Evolutionary conservation across 2,329 filamentous ascomycete species (phyloP).

Genomic region (Trichoderma sp.): DNA sequence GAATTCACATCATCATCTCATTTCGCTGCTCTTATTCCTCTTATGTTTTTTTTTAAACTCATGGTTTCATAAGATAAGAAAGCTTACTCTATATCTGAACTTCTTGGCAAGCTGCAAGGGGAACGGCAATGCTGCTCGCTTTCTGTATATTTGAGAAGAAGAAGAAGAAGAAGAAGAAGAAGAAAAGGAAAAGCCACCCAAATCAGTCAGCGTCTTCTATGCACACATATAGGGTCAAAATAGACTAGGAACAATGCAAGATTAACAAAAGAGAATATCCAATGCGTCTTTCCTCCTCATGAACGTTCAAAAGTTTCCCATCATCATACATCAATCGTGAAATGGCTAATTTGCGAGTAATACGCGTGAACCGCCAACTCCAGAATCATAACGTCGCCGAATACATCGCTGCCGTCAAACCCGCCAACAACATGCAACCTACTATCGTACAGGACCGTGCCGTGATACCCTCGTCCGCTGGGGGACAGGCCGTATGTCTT

Average conservation of each 20-base stretch:
- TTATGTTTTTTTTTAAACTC: background rate
- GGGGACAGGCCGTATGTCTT: conserved; percentile 65
- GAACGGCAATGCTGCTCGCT: background rate
- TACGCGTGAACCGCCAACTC: conserved; percentile 71
- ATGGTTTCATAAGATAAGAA: background rate
- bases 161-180: background rate
- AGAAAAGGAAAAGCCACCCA: background rate
- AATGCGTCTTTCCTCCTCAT: background rate
- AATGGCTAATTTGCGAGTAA: conserved; percentile 73
- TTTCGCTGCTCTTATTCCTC: background rate
- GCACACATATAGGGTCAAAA: background rate
- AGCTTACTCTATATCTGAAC: background rate
- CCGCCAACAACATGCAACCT: conserved; percentile 65
- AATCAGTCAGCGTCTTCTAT: conserved; percentile 11
- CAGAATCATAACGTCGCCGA: conserved; percentile 66
- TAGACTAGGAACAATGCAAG: background rate
- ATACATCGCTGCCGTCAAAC: conserved; percentile 68
- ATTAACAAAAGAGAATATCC: background rate
- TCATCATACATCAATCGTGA: conserved; percentile 64
- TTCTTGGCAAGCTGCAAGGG: background rate
- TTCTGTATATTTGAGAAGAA: background rate
- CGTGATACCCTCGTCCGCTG: conserved; percentile 66
- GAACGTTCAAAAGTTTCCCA: background rate
- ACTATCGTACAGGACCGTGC: conserved; percentile 65
- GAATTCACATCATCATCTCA: background rate